These are phyloP conservation scores for Phytophthora colocasiae DNA, from an alignment of 352 stramenopile genomes.

Conservation along the genomic window DNA sequence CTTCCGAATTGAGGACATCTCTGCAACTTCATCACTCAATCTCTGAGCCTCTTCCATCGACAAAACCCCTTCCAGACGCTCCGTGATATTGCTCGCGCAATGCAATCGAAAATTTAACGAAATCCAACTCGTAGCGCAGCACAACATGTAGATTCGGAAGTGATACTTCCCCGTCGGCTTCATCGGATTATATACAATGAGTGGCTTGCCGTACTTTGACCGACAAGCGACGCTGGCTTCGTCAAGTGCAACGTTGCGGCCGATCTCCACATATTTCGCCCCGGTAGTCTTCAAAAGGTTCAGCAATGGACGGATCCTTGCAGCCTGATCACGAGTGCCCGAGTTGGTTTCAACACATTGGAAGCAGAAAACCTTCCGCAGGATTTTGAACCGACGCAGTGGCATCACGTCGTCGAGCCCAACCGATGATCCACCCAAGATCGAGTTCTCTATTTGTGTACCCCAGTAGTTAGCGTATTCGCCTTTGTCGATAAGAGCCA, in stretches of 20 bases:
- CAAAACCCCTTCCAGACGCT: slow-evolving; percentile 20
- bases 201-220: slow-evolving; percentile 2
- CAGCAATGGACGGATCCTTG: not conserved
- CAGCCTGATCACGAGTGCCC: not conserved
- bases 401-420: slow-evolving; percentile 31
- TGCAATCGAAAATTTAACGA: slow-evolving; percentile 34
- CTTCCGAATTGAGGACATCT: slow-evolving; percentile 4
- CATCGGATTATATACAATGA: slow-evolving; percentile 10
- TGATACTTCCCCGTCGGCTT: slow-evolving; percentile 35
- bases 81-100: slow-evolving; percentile 26
- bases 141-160: slow-evolving; percentile 39
- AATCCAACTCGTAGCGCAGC: slow-evolving; percentile 36
- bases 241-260: slow-evolving; percentile 9
- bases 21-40: slow-evolving; percentile 11
- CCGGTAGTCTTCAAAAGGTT: slow-evolving; percentile 10
- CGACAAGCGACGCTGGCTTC: slow-evolving; percentile 16
- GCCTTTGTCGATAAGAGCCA: slow-evolving; percentile 35
- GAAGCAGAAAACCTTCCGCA: slow-evolving; percentile 32
- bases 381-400: slow-evolving; percentile 24
- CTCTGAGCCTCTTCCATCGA: not conserved
- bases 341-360: not conserved
- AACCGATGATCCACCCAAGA: slow-evolving; percentile 3
- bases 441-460: slow-evolving; percentile 23
- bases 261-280: slow-evolving; percentile 4
- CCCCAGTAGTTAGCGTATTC: slow-evolving; percentile 45